Evolutionary conservation across 495 filamentous ascomycete genomes (phyloP), one percentile per base, ranked within the genome.

Genomic region (Parachaetomium inaequale): DNA sequence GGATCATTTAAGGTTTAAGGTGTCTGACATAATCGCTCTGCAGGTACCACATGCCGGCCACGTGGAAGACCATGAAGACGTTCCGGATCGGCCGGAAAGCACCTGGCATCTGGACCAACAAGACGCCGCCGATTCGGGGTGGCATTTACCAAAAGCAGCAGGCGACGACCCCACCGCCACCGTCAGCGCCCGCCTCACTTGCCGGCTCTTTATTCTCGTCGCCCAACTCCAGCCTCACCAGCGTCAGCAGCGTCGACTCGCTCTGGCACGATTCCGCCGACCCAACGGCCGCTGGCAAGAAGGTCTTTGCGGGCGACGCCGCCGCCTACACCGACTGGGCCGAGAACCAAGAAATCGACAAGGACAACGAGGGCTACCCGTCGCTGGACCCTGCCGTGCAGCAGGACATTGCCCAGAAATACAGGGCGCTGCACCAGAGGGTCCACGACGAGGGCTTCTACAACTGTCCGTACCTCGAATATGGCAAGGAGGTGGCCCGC

Each of bases 71-170:
- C 55, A 94, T 96, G 88, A 71, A 82, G 38, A 80, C 78, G 38
- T 96, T 86, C 68, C 86, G 88, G 65, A 93, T 96, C 73, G 91
- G 91, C 55, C 82, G 81, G 90, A 93, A 72, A 86, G 93, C 40
- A 82, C 83, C 63, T 67, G 91, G 90, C 31, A 79, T 75, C 59
- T 98, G 93, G 93, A 75, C 79, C 57, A 96, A 96, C 72, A 96
- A 96, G 73, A 70, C 89, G 6, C 93, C 94, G 17, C 94, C 94
- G 10, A 91, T 98, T 55, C 94, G 97, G 71, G 93, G 93, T 51
- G 94, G 94, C 32, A 57, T 68, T 25, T 70, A 74, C n/a, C 63
- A 82, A 75, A 47, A 34, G 29, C 47, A 34, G 29, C 47, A 54
- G 12, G 38, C 12, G 10, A 10, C 14, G 36, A 40, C 36, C 23